These are phyloP conservation scores for Xylaria sp. DNA, from an alignment of 495 filamentous ascomycete species.

Conservation along the genomic window DNA sequence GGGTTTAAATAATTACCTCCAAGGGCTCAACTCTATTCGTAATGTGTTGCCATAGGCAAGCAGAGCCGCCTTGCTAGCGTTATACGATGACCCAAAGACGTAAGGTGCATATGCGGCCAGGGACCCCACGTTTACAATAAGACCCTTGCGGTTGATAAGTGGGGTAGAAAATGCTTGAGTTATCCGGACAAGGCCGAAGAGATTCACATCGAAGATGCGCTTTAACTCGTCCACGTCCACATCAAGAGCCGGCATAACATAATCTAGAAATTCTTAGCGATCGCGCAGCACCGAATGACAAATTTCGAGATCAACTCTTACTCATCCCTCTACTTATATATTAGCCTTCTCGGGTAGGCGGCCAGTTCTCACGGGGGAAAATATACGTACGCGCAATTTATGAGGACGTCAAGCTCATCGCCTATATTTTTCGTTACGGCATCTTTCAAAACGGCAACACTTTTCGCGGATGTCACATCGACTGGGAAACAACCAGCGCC, in stretches of 20 bases:
- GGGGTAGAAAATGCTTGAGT: neutral
- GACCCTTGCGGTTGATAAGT: constrained; percentile 53
- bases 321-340: neutral
- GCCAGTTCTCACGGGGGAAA: neutral
- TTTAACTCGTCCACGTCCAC: neutral
- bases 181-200: constrained; percentile 3
- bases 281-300: neutral
- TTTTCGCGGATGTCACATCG: neutral
- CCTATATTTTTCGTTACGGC: neutral
- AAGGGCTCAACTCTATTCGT: constrained; percentile 44
- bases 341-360: neutral
- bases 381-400: neutral
- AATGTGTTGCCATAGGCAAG: constrained; percentile 52
- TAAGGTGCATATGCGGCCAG: constrained; percentile 50
- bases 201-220: constrained; percentile 2
- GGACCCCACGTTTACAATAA: constrained; percentile 58
- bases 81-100: constrained; percentile 53
- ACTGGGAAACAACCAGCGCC: neutral
- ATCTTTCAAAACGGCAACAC: neutral
- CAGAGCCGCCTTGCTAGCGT: constrained; percentile 56
- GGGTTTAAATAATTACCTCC: constrained; percentile 30
- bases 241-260: constrained; percentile 12
- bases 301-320: neutral
- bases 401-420: neutral
- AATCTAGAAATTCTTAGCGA: neutral